phyloP scores from a whole-genome alignment of 345 rosid genomes.

The Psidium guajava region DNA sequence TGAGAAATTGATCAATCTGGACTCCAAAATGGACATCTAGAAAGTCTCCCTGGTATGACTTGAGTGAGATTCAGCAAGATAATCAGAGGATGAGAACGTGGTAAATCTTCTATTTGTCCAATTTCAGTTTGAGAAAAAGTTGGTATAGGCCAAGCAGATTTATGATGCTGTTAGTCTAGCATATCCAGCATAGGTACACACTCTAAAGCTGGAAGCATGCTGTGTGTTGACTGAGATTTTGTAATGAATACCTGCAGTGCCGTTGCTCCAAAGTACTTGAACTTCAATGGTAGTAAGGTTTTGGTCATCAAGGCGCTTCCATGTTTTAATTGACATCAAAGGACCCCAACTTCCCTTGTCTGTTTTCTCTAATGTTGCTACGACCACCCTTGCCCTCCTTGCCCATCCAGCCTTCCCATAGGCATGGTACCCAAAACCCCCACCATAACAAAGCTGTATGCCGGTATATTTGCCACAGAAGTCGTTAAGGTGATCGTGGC shows the following conservation, averaged over 20 bases:
- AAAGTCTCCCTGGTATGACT: not conserved
- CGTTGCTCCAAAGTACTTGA: constrained; percentile 71
- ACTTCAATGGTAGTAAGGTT: constrained; percentile 44
- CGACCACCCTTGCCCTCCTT: constrained; percentile 69
- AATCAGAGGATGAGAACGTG: not conserved
- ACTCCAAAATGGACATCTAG: not conserved
- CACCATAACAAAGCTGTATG: constrained; percentile 80
- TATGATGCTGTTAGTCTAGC: not conserved
- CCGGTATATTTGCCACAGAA: constrained; percentile 58
- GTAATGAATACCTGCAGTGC: constrained; percentile 21
- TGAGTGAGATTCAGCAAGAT: not conserved
- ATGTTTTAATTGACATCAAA: constrained; percentile 65
- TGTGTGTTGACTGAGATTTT: not conserved
- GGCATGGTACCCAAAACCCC: constrained; percentile 94
- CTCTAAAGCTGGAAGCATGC: not conserved
- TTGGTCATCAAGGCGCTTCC: constrained; percentile 88
- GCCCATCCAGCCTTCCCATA: constrained; percentile 88
- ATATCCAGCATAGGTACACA: not conserved
- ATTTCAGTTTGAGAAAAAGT: too few relatives aligned
- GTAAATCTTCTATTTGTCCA: not conserved
- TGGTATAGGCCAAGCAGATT: too few relatives aligned
- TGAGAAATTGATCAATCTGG: not conserved
- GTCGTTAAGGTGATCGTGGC: constrained; percentile 87
- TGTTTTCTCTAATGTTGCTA: constrained; percentile 58
- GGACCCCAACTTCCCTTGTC: constrained; percentile 51